These are phyloP conservation scores for Cercospora sp. DNA, from an alignment of 2,329 filamentous ascomycete genomes.

Conservation along the genomic window DNA sequence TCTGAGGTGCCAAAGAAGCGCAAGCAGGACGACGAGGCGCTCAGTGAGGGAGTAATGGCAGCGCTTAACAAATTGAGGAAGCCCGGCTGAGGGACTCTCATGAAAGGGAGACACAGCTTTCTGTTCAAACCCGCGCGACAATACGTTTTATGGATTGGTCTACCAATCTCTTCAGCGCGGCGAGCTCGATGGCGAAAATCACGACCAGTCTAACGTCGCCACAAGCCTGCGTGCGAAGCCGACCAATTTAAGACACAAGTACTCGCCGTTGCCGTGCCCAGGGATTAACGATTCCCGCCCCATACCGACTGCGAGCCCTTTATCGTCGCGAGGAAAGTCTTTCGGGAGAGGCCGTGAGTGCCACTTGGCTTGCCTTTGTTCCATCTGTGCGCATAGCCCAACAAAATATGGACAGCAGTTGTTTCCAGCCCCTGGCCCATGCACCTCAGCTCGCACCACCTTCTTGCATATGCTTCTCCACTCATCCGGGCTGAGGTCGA, in stretches of 20 bases:
- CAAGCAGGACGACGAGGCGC: slow-evolving; percentile 45
- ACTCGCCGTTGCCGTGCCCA: slow-evolving; percentile 26
- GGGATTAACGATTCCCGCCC: not conserved
- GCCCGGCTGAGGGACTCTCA: slow-evolving; percentile 10
- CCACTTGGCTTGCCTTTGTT: slow-evolving; percentile 47
- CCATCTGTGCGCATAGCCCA: slow-evolving; percentile 42
- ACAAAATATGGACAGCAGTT: slow-evolving; percentile 38
- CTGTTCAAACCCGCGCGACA: not conserved
- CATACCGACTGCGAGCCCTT: slow-evolving; percentile 20
- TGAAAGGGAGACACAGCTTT: not conserved
- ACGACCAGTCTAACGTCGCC: slow-evolving; percentile 31
- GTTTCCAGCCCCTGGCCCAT: slow-evolving; percentile 38
- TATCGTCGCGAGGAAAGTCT: slow-evolving; percentile 28
- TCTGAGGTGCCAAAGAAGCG: slow-evolving; percentile 35
- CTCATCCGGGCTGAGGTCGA: slow-evolving; percentile 47
- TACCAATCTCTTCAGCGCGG: not conserved
- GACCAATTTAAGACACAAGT: slow-evolving; percentile 37
- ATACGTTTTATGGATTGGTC: not conserved
- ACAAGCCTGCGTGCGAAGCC: slow-evolving; percentile 30
- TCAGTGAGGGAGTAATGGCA: slow-evolving; percentile 60
- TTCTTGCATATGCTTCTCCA: slow-evolving; percentile 49
- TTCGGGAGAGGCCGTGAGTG: slow-evolving; percentile 35
- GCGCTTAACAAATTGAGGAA: slow-evolving; percentile 58
- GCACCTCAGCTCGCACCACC: slow-evolving; percentile 48
- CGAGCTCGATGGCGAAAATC: not conserved